Evolutionary conservation across 192 early-diverging fungal species (phyloP).

Genomic region (Gonapodya sp.): DNA sequence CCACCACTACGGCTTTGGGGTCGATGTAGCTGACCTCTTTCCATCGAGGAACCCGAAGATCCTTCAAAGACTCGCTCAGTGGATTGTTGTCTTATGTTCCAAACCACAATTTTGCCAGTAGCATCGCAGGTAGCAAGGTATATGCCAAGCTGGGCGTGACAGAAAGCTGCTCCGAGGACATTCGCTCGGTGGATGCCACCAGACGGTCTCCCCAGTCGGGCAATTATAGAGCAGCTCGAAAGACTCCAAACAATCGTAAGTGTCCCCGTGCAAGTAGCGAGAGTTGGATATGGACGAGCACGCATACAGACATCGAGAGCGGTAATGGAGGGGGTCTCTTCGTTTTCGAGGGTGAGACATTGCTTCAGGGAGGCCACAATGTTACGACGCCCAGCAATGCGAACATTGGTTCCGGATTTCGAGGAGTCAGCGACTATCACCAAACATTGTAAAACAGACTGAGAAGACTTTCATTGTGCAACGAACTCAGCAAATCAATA

Average conservation of each 20-base stretch:
- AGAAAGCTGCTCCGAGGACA: neutral
- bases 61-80: slow-evolving; percentile 26
- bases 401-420: slow-evolving; percentile 32
- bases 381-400: slow-evolving; percentile 36
- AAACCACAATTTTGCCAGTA: slow-evolving; percentile 37
- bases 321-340: slow-evolving; percentile 17
- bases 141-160: slow-evolving; percentile 15
- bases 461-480: neutral
- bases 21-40: slow-evolving; percentile 7
- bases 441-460: too few relatives aligned
- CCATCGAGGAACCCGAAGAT: neutral
- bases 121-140: slow-evolving; percentile 29
- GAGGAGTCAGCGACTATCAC: too few relatives aligned
- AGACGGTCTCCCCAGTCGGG: slow-evolving; percentile 31
- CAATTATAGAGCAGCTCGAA: slow-evolving; percentile 15
- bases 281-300: slow-evolving; percentile 25
- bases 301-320: slow-evolving; percentile 31
- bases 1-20: neutral
- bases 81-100: slow-evolving; percentile 32
- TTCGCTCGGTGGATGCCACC: slow-evolving; percentile 35
- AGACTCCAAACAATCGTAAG: slow-evolving; percentile 27
- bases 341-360: slow-evolving; percentile 33
- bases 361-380: slow-evolving; percentile 34
- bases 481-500: neutral
- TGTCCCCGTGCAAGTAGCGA: slow-evolving; percentile 27